These are phyloP conservation scores for Xylaria sp. DNA, from an alignment of 2,329 filamentous ascomycete genomes.

Conservation along the genomic window DNA sequence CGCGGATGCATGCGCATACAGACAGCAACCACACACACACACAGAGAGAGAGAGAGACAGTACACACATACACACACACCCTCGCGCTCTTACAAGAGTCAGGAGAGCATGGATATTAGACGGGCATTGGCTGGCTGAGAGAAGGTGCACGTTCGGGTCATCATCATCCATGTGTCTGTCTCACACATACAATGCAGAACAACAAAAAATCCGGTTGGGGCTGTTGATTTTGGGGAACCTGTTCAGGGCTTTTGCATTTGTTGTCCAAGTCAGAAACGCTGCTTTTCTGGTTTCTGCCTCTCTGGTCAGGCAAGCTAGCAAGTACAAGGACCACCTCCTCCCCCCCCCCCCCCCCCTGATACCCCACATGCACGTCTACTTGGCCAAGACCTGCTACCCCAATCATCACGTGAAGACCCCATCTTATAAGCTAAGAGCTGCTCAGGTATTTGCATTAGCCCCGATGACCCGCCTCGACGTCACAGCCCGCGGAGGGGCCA, in stretches of 20 bases:
- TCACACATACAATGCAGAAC: conserved; percentile 28
- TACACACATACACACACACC: background rate
- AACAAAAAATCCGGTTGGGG: conserved; percentile 29
- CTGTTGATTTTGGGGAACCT: conserved; percentile 9
- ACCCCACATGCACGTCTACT: conserved; percentile 26
- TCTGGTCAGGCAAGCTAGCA: background rate
- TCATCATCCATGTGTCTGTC: conserved; percentile 24
- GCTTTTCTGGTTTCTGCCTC: conserved; percentile 5
- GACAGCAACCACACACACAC: background rate
- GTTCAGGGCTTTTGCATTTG: conserved; percentile 21
- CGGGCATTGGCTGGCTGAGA: conserved; percentile 32
- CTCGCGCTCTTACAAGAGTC: background rate
- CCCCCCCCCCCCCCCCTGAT: background rate
- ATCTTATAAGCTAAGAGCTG: conserved; percentile 36
- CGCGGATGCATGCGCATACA: no score
- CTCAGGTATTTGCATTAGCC: conserved; percentile 32
- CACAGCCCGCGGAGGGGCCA: conserved; percentile 23
- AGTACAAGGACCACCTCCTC: background rate
- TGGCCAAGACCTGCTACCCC: conserved; percentile 26
- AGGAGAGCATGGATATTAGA: conserved; percentile 21
- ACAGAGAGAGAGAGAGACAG: no score
- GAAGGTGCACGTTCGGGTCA: conserved; percentile 24
- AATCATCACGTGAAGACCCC: conserved; percentile 36
- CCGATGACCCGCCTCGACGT: conserved; percentile 33
- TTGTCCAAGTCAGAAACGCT: conserved; percentile 10